A percentile compares a stretch with the other conserved stretches of the same genome.
Conservation (phyloP, 306 rosid species). For the Astragalus membranaceus region DNA sequence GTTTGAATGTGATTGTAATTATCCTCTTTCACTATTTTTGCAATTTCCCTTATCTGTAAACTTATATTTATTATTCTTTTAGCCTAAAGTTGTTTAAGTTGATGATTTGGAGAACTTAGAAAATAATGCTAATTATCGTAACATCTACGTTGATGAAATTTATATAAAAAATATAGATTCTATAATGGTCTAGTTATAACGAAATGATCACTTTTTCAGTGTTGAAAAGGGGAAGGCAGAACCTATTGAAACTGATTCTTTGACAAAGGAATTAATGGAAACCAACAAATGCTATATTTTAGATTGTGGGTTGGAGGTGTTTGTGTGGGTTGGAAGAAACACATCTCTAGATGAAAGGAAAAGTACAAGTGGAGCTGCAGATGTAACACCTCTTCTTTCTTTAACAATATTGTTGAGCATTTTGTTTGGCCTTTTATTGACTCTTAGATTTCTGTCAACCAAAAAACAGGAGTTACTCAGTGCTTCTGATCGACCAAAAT, state of each 20-base stretch:
- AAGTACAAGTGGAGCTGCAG: conserved; percentile 74
- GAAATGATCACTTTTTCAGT: conserved; percentile 41
- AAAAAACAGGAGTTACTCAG: conserved; percentile 55
- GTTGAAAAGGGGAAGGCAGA: conserved; percentile 69
- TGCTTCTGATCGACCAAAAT: conserved; percentile 48
- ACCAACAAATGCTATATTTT: conserved; percentile 75
- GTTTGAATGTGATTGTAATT: neutral
- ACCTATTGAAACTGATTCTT: conserved; percentile 56
- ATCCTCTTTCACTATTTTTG: neutral
- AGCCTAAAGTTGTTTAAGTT: neutral
- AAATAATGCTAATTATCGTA: neutral
- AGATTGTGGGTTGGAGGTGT: conserved; percentile 85
- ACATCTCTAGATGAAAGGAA: conserved; percentile 86
- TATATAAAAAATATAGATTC: conserved; percentile 11
- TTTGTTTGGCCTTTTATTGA: conserved; percentile 18
- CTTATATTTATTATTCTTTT: conserved; percentile 6
- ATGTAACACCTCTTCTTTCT: conserved; percentile 46
- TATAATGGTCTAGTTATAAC: conserved; percentile 19
- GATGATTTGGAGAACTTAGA: neutral
- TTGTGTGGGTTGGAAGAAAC: conserved; percentile 89
- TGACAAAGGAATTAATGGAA: conserved; percentile 70
- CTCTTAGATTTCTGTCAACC: conserved; percentile 18
- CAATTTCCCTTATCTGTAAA: neutral
- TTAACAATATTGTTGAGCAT: conserved; percentile 14
- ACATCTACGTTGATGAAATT: conserved; percentile 14